Base-by-base conservation (phyloP, 2,329 filamentous ascomycete species). In the Gyromitra esculenta region DNA sequence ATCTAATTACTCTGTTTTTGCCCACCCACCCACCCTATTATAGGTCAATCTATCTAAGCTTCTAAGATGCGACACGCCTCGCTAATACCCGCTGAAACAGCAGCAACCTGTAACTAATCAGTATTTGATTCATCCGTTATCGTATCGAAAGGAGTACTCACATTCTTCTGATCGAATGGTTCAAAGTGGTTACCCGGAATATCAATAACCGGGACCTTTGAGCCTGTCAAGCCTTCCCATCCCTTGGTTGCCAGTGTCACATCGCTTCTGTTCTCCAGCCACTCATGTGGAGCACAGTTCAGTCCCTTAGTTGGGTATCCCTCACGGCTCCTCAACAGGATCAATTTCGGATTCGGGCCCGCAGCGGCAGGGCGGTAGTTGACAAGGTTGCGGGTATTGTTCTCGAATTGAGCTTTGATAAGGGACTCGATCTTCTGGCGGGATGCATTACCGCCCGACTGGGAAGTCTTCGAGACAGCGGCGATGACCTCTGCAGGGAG, bases 401-500 rank as follows among this genome's bases (percentile, higher is more conserved):
- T 41, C 48, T 77, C 75, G 2, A 77, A 77, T 41, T 77, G 75
- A 0, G 59, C 50, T 37, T 54, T 71, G 39, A 77, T 71, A 8
- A 77, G 67, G 15, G 65, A 39, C 15, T 75, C 66, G 9, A 77
- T 76, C 18, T 52, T 75, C 31, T 62, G 37, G 21, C 66, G 65
- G 37, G 52, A 50, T 37, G 21, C n/a, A 3, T 48, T 59, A 9
- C 50, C 45, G 13, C 66, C 52, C 1, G 72, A 67, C n/a, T 18
- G 41, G 13, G 74, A 60, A 37, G 52, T 50, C 37, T 73, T 76
- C 8, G 75, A 68, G 18, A 72, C 73, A 21, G 84, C 21, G 6
- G 75, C 75, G 54, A 76, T 77, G 43, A 77, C 62, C 35, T 71
- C 65, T 11, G 83, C 82, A 1, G 91, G 91, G 0, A 92, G 87